Evolutionary conservation across 306 rosid species (phyloP).

Genomic region (Citrullus colocynthis): DNA sequence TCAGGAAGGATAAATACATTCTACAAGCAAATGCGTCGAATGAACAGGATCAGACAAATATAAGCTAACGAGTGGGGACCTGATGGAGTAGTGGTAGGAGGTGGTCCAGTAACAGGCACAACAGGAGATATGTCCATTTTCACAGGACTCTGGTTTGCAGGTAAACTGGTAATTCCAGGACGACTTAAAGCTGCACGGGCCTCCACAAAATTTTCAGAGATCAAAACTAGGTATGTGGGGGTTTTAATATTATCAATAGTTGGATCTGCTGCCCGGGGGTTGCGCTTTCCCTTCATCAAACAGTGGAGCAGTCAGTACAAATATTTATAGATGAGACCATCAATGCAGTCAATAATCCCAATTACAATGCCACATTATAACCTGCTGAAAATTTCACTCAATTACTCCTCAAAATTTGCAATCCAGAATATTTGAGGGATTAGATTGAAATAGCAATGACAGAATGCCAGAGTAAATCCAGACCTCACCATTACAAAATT

Average conservation of each 20-base stretch:
- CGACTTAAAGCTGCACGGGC: constrained; percentile 67
- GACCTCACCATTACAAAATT: not conserved
- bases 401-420: not conserved
- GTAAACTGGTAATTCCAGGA: constrained; percentile 57
- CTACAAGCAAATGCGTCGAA: not conserved
- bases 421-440: not conserved
- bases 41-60: not conserved
- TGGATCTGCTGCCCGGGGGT: constrained; percentile 48
- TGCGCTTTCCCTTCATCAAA: constrained; percentile 69
- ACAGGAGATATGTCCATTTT: constrained; percentile 64
- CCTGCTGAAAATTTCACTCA: not conserved
- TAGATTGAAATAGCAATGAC: not conserved
- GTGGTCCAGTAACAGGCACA: constrained; percentile 58
- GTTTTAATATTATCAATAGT: constrained; percentile 50
- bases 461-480: constrained; percentile 1
- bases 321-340: not conserved
- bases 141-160: constrained; percentile 74
- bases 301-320: not conserved
- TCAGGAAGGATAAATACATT: not conserved
- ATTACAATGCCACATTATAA: not conserved
- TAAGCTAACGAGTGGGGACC: constrained; percentile 28
- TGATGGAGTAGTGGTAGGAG: constrained; percentile 60
- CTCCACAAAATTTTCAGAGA: constrained; percentile 84
- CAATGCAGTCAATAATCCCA: not conserved
- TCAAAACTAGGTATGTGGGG: constrained; percentile 53